Conservation (phyloP, 1,284 basidiomycete species). For the Entoloma clypeatum region DNA sequence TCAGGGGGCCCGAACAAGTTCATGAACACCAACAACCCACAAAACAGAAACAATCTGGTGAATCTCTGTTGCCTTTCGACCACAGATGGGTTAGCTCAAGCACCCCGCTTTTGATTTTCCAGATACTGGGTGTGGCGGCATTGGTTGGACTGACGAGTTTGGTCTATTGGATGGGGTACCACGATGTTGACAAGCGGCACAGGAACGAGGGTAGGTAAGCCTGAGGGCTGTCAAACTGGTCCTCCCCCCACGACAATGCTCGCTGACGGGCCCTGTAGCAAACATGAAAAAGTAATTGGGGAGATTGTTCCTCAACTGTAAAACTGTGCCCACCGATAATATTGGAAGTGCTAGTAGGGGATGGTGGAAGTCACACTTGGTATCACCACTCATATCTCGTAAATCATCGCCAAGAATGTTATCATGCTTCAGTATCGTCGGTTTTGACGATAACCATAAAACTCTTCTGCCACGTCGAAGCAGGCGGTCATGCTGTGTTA, state of each 20-base stretch:
- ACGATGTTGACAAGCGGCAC: conserved; percentile 23
- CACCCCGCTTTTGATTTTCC: conserved; percentile 1
- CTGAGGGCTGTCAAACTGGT: too few relatives aligned
- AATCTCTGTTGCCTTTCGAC: not conserved
- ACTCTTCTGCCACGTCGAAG: too few relatives aligned
- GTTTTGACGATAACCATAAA: too few relatives aligned
- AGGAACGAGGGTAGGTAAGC: conserved; percentile 20
- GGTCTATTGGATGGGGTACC: conserved; percentile 20
- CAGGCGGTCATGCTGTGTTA: too few relatives aligned
- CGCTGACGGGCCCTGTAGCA: conserved; percentile 12
- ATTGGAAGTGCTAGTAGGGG: too few relatives aligned
- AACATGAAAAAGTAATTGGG: conserved; percentile 16
- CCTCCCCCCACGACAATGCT: not conserved
- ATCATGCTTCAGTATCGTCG: too few relatives aligned
- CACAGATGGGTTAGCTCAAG: not conserved
- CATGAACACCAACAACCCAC: conserved; percentile 17
- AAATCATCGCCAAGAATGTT: too few relatives aligned
- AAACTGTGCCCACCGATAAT: too few relatives aligned
- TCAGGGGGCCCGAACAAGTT: conserved; percentile 17
- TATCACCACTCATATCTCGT: too few relatives aligned
- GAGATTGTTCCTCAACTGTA: conserved; percentile 18
- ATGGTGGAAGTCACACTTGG: too few relatives aligned
- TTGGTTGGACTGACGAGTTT: conserved; percentile 17
- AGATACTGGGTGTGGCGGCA: conserved; percentile 18
- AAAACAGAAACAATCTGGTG: conserved; percentile 18